These are phyloP conservation scores for Paramecium sexaurelia DNA, from an alignment of 73 alveolate genomes.

Conservation along the genomic window DNA sequence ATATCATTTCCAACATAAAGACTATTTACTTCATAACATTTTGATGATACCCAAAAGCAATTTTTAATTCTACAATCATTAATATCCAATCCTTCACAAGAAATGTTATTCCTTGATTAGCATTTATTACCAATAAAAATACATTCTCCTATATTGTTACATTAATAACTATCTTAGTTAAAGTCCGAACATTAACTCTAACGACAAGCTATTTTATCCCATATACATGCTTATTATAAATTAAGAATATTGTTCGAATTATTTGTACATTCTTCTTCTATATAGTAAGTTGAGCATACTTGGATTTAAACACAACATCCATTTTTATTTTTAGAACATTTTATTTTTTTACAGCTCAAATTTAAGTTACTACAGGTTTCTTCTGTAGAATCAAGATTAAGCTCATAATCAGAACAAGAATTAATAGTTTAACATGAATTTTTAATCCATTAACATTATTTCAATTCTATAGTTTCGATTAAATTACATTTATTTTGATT, in stretches of 20 bases:
- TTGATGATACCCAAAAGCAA: background rate
- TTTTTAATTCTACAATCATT: background rate
- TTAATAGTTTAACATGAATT: background rate
- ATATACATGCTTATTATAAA: background rate
- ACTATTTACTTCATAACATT: background rate
- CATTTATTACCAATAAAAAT: background rate
- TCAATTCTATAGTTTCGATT: background rate
- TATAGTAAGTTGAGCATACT: background rate
- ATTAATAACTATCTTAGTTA: background rate
- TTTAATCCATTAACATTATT: background rate
- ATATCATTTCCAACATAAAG: background rate
- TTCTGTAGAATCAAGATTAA: background rate
- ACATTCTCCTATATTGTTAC: background rate
- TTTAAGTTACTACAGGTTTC: background rate
- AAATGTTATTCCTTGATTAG: background rate
- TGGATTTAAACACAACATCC: background rate
- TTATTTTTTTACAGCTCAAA: background rate
- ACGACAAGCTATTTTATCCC: background rate
- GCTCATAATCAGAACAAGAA: background rate
- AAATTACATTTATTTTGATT: background rate
- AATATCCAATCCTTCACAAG: background rate
- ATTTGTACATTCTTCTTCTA: background rate
- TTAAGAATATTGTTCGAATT: background rate
- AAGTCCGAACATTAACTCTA: background rate
- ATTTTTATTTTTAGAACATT: background rate